Evolutionary conservation across 352 stramenopile species (phyloP).

Genomic region (Phytopythium chamaehyphon): DNA sequence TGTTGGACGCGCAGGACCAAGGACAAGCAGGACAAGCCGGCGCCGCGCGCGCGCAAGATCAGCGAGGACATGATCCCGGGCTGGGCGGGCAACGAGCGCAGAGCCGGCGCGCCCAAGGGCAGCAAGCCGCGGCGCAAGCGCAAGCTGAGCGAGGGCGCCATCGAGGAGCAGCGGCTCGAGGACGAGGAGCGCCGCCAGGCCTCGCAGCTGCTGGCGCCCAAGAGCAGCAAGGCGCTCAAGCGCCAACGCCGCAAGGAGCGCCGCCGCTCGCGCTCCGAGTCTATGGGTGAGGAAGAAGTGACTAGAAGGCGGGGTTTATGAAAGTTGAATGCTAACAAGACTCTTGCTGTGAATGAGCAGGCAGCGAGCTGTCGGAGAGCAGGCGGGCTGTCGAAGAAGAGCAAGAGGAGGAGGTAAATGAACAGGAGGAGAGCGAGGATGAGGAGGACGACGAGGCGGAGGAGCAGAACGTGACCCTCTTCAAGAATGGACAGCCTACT

Average conservation of each 20-base stretch:
- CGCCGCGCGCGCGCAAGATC: conserved; percentile 44
- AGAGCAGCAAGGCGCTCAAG: conserved; percentile 34
- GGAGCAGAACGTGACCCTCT: conserved; percentile 42
- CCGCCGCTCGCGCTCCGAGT: conserved; percentile 33
- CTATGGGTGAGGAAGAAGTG: conserved; percentile 16
- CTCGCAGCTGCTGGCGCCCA: conserved; percentile 59
- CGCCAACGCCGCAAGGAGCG: conserved; percentile 41
- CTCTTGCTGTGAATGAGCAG: neutral
- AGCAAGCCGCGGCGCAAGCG: conserved; percentile 78
- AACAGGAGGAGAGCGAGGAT: conserved; percentile 3
- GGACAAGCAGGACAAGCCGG: conserved; percentile 25
- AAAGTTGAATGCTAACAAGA: no score
- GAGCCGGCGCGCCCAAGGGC: conserved; percentile 18
- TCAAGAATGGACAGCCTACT: conserved; percentile 28
- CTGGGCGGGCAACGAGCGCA: conserved; percentile 60
- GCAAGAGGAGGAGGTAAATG: conserved; percentile 13
- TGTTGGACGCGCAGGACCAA: conserved; percentile 6
- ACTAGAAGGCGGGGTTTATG: neutral
- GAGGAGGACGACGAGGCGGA: conserved; percentile 17
- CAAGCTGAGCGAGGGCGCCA: conserved; percentile 77
- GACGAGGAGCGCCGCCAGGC: conserved; percentile 66
- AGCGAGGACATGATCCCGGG: conserved; percentile 66
- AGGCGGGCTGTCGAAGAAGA: conserved; percentile 15
- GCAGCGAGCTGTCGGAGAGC: conserved; percentile 11
- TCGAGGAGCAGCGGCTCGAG: conserved; percentile 63